These are phyloP conservation scores for Coniophora puteana DNA, from an alignment of 1,284 basidiomycete species.

Conservation along the genomic window DNA sequence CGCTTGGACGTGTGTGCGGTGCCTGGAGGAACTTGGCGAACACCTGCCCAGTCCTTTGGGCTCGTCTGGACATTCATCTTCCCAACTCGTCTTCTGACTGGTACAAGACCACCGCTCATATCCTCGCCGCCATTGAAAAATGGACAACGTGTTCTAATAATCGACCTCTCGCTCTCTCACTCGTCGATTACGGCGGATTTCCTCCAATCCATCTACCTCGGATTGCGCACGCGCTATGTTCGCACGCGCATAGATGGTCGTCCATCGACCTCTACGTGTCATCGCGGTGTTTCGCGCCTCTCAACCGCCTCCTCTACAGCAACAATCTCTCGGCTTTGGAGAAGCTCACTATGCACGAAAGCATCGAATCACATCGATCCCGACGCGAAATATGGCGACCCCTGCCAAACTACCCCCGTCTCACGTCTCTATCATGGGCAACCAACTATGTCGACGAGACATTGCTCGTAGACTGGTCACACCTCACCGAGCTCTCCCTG, in stretches of 20 bases:
- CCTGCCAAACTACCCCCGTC: too few relatives aligned
- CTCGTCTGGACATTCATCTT: slow-evolving; percentile 18
- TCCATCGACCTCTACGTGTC: slow-evolving; percentile 22
- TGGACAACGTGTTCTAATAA: slow-evolving; percentile 21
- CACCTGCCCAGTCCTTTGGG: slow-evolving; percentile 18
- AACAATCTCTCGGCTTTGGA: too few relatives aligned
- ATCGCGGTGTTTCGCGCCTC: slow-evolving; percentile 21
- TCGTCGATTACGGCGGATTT: slow-evolving; percentile 23
- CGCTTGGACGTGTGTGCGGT: slow-evolving; percentile 20
- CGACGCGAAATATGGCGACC: too few relatives aligned
- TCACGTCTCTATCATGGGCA: slow-evolving; percentile 21
- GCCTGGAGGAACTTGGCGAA: slow-evolving; percentile 19
- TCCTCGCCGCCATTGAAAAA: slow-evolving; percentile 15
- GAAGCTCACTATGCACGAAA: too few relatives aligned
- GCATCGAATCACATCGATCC: too few relatives aligned
- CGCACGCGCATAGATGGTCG: slow-evolving; percentile 20
- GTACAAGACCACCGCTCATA: slow-evolving; percentile 14
- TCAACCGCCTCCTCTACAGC: too few relatives aligned
- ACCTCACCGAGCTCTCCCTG: slow-evolving; percentile 20
- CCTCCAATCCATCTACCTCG: slow-evolving; percentile 16
- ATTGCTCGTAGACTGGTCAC: slow-evolving; percentile 19
- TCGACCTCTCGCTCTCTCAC: slow-evolving; percentile 19
- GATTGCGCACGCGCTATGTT: slow-evolving; percentile 18
- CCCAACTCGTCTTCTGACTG: slow-evolving; percentile 20
- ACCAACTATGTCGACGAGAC: slow-evolving; percentile 19